phyloP scores from a whole-genome alignment of 2,329 filamentous ascomycete genomes.

The Sporothrix variecibatus region DNA sequence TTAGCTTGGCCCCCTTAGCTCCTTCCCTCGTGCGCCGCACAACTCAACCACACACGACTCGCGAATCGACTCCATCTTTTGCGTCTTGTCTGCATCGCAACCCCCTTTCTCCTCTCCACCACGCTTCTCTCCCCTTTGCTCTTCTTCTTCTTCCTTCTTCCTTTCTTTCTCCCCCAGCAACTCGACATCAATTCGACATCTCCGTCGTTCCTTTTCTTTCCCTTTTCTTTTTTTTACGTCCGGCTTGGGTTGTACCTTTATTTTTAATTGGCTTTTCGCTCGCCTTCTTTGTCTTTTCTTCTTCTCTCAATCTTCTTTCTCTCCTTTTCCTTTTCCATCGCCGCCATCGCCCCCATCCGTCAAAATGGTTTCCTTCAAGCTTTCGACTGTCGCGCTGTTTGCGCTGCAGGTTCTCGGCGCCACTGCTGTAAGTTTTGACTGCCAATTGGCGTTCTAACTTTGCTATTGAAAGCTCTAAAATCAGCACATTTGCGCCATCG shows the following conservation, averaged over 20 bases:
- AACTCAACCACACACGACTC: constrained; percentile 18
- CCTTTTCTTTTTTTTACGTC: constrained; percentile 26
- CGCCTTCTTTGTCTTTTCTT: constrained; percentile 10
- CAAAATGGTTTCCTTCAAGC: constrained; percentile 73
- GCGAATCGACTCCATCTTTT: constrained; percentile 15
- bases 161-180: constrained; percentile 16
- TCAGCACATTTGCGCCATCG: neutral
- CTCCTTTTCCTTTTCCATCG: constrained; percentile 12
- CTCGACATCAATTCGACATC: neutral
- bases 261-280: constrained; percentile 12
- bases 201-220: constrained; percentile 10
- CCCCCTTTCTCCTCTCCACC: constrained; percentile 8
- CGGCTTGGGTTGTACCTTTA: neutral
- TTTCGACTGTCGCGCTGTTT: constrained; percentile 70
- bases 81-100: constrained; percentile 21
- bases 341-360: constrained; percentile 17
- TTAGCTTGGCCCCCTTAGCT: constrained; percentile 7
- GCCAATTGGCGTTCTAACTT: neutral
- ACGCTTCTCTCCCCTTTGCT: neutral
- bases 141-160: constrained; percentile 28
- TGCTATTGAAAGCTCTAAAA: neutral
- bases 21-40: constrained; percentile 13
- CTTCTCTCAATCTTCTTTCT: constrained; percentile 24
- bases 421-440: constrained; percentile 56
- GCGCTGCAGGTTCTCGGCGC: constrained; percentile 68